Evolutionary conservation across 208 protist genomes (phyloP), one percentile per base, ranked within the genome.

Genomic region (Phytomonas sp.): DNA sequence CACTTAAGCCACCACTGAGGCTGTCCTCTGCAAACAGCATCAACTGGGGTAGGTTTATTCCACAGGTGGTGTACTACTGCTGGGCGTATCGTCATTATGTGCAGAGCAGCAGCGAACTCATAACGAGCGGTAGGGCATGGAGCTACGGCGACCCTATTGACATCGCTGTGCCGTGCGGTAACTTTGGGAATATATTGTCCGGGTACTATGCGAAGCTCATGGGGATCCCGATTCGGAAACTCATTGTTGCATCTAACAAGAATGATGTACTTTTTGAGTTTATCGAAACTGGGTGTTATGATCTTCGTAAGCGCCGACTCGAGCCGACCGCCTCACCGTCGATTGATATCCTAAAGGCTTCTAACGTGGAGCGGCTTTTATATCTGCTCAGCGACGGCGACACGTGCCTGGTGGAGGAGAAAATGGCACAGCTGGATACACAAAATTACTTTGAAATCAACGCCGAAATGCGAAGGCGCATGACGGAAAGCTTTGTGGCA

Each of bases 21-120:
- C 80, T 99, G 8, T 95, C 87, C n/a, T 98, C 96, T 13, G 93
- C 97, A 13, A 99, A 99, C 84, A 97, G 88, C 63, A 99, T 99
- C 83, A 99, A 99, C 88, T 99, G 96, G 94, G 98, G 96, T 1
- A 85, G 98, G 40, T 92, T 99, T 43, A 88, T 98, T 63, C 94
- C 95, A 33, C 97, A 99, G 78, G 96, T 98, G 23, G 91, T 87
- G 17, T 98, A 98, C 84, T 98, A 98, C 82, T 97, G 98, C 75
- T 97, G 91, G 82, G 84, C 84, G 36, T 99, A 98, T 83, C 94
- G 94, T 59, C 82, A 88, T 46, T 79, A 93, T 51, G 80, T 92
- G 29, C 76, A 87, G 73, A 74, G 79, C 59, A 70, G 74, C 51
- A 46, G 73, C 5, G 26, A 59, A 26, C 31, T 74, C 59, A 8